These are phyloP conservation scores for Cordyceps cicadae DNA, from an alignment of 2,329 filamentous ascomycete genomes.

Conservation along the genomic window DNA sequence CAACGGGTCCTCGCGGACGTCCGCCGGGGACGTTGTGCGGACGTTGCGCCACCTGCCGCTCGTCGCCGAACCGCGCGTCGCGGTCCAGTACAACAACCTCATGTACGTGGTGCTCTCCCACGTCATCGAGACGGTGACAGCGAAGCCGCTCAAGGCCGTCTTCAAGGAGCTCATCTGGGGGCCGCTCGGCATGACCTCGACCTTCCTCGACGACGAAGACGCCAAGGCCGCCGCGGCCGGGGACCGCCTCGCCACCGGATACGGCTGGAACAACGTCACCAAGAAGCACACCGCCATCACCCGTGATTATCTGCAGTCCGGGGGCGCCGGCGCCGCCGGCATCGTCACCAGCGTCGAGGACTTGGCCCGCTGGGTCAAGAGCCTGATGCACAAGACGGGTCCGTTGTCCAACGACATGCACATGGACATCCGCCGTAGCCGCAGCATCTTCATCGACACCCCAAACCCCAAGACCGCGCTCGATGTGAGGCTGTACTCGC, in stretches of 20 bases:
- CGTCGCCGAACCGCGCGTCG: conserved; percentile 30
- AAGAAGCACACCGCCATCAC: no score
- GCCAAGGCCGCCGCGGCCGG: conserved; percentile 7
- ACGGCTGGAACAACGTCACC: neutral
- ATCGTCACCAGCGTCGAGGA: conserved; percentile 5
- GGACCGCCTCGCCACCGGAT: neutral
- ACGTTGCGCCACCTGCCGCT: conserved; percentile 34
- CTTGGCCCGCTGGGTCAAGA: neutral
- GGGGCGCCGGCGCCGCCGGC: neutral
- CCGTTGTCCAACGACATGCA: neutral
- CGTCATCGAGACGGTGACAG: conserved; percentile 30
- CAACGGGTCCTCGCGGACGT: conserved; percentile 17
- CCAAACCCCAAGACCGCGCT: accelerated
- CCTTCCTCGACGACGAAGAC: conserved; percentile 18
- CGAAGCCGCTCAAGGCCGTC: conserved; percentile 26
- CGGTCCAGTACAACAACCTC: conserved; percentile 37
- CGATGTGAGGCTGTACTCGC: neutral
- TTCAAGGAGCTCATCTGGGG: conserved; percentile 29
- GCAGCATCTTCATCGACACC: neutral
- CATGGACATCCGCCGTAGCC: neutral
- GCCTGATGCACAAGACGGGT: neutral
- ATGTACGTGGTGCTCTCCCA: conserved; percentile 35
- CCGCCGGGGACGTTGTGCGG: conserved; percentile 22
- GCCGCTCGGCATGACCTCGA: conserved; percentile 34
- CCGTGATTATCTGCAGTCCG: no score